Base-by-base conservation (phyloP, 202 grass and related monocot genomes). In the Brachypodium distachyon region DNA sequence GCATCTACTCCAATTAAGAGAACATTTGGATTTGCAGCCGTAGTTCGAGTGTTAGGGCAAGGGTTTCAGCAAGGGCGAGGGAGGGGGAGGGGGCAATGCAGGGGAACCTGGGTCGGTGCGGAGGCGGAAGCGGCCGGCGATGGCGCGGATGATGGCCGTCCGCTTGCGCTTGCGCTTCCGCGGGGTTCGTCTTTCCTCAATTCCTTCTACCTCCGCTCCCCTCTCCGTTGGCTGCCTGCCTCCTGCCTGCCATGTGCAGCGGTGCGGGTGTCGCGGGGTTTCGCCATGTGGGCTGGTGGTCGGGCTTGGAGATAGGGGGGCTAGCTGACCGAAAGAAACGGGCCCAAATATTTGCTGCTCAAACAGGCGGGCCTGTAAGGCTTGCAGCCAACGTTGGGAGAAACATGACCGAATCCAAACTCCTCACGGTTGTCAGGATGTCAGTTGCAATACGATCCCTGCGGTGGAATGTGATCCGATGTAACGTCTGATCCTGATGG, bases 71-170 rank as follows among this genome's bases (percentile, higher is more conserved):
- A 13, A 36, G 33, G 3, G 56, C 49, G 74, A 55, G 50, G 31
- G 28, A 25, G 42, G 40, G 18, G 67, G 47, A 78, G 18, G 42
- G 40, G 18, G 67, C 46, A 78, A 74, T 68, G 74, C 74, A 43
- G 68, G 51, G 17, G 28, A 58, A 78, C 80, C 50, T 78, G 57
- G 17, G 43, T 12, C 1, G 50, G 19, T n/a, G 23, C 31, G 19
- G 31, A 34, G 31, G 49, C 25, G 8, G 66, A 18, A n/a, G 32
- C 22, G 19, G 71, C 2, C 14, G 25, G 41, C 26, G 36, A 44
- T 52, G 77, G 36, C 9, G 62, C 19, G 3, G 77, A 36, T 3
- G 77, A 36, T 3, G 8, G 21, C 27, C 43, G 32, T 32, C 12
- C 21, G 21, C 23, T 27, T 37, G 34, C 8, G 42, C 62, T 41